Percentiles rank a stretch among this genome's conserved stretches.
Evolutionary conservation across 345 rosid genomes (phyloP).

Genomic region (Barbarea vulgaris): DNA sequence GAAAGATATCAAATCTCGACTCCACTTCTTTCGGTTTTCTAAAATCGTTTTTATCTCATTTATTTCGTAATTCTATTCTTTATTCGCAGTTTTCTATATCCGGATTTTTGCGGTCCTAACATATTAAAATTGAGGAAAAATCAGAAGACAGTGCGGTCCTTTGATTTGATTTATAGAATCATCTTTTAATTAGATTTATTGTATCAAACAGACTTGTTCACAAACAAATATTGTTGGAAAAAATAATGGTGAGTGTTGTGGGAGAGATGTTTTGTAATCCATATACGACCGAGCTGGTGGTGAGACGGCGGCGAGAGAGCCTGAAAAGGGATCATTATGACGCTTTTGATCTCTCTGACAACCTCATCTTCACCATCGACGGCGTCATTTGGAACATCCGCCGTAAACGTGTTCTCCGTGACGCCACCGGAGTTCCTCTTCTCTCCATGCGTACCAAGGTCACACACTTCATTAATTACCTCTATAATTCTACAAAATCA

Average conservation of each 20-base stretch:
- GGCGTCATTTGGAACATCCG: slow-evolving; percentile 51
- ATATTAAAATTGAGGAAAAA: not conserved
- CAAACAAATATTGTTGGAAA: not conserved
- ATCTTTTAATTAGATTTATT: slow-evolving; percentile 2
- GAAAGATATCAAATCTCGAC: too few species aligned
- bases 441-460: slow-evolving; percentile 64
- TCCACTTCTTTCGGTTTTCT: too few species aligned
- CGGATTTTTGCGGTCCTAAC: too few species aligned
- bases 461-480: not conserved
- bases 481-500: not conserved
- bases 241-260: slow-evolving; percentile 46
- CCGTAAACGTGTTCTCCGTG: slow-evolving; percentile 53
- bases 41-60: too few species aligned
- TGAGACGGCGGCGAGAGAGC: slow-evolving; percentile 48
- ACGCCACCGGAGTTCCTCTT: slow-evolving; percentile 57
- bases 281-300: slow-evolving; percentile 52
- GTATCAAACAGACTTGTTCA: slow-evolving; percentile 2
- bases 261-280: slow-evolving; percentile 61
- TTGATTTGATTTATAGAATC: not conserved
- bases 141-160: not conserved
- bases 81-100: too few species aligned
- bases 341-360: slow-evolving; percentile 52
- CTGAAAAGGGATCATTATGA: slow-evolving; percentile 45
- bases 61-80: too few species aligned
- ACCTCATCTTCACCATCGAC: slow-evolving; percentile 56